Conservation (phyloP, 1,139 yeast genomes). For the Suhomyces taliae region DNA sequence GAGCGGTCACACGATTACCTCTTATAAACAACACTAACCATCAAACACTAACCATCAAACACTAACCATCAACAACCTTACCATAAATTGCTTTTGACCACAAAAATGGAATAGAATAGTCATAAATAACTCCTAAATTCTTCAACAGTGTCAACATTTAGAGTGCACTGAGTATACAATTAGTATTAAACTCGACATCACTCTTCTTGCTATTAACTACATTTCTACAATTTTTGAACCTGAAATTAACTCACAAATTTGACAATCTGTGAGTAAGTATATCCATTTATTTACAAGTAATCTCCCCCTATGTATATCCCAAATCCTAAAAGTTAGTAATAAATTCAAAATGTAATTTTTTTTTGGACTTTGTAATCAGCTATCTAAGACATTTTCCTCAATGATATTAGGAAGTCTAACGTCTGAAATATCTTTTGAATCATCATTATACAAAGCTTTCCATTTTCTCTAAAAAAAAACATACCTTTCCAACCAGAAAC, state of each 20-base stretch:
- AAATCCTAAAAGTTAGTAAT: background rate
- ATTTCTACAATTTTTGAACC: too few species aligned
- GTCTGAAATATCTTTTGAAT: slow-evolving; percentile 27
- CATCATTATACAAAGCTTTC: slow-evolving; percentile 23
- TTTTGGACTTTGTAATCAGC: slow-evolving; percentile 16
- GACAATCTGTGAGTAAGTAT: background rate
- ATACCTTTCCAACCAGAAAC: slow-evolving; percentile 13
- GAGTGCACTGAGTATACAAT: too few species aligned
- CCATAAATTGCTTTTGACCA: too few species aligned
- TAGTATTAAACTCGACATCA: too few species aligned
- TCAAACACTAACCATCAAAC: too few species aligned
- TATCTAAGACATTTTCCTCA: slow-evolving; percentile 31
- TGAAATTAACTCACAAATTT: background rate
- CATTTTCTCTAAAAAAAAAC: slow-evolving; percentile 7
- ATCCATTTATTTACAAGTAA: background rate
- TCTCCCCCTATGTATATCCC: background rate
- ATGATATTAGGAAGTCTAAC: slow-evolving; percentile 32
- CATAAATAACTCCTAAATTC: too few species aligned
- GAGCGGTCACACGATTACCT: too few species aligned
- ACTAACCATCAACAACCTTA: too few species aligned
- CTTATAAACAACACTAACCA: too few species aligned
- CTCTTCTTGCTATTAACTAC: too few species aligned
- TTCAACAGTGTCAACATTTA: too few species aligned
- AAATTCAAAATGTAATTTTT: background rate
- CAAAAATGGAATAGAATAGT: too few species aligned